These are phyloP conservation scores for Peronospora belbahrii DNA, from an alignment of 352 stramenopile species.

Conservation along the genomic window DNA sequence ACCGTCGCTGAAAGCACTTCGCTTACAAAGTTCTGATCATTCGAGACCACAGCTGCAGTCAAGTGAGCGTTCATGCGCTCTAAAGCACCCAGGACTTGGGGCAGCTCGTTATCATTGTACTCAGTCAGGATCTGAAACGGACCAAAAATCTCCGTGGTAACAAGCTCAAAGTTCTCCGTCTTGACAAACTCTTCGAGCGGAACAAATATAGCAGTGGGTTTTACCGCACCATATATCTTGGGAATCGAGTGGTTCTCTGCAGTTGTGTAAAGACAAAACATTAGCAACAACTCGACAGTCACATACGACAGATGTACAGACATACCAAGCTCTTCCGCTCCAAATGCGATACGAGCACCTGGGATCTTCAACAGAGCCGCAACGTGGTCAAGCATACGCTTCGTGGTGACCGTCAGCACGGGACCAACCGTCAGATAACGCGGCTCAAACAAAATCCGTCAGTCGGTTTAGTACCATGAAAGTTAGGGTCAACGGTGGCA, in stretches of 20 bases:
- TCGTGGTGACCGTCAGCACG: conserved; percentile 94
- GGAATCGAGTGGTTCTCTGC: conserved; percentile 92
- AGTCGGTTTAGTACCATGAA: conserved; percentile 71
- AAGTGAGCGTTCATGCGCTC: conserved; percentile 96
- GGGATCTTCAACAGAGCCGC: conserved; percentile 89
- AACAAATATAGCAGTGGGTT: conserved; percentile 97
- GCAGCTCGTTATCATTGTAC: conserved; percentile 89
- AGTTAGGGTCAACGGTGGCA: conserved; percentile 88
- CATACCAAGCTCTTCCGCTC: conserved; percentile 85
- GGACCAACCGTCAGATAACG: conserved; percentile 94
- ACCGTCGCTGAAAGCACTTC: conserved; percentile 95
- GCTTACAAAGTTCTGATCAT: conserved; percentile 91
- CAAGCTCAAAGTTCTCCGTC: conserved; percentile 90
- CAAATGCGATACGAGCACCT: conserved; percentile 92
- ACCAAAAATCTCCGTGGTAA: conserved; percentile 97
- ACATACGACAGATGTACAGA: background rate
- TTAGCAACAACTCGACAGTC: conserved; percentile 3
- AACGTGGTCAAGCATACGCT: conserved; percentile 92
- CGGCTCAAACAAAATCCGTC: conserved; percentile 88
- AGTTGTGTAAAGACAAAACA: conserved; percentile 1
- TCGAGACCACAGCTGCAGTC: conserved; percentile 96
- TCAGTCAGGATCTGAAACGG: conserved; percentile 96
- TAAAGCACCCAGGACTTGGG: conserved; percentile 87
- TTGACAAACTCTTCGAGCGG: conserved; percentile 94
- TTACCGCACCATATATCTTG: conserved; percentile 91